phyloP scores from a whole-genome alignment of 2,329 filamentous ascomycete species.

The Colletotrichum plurivorum region DNA sequence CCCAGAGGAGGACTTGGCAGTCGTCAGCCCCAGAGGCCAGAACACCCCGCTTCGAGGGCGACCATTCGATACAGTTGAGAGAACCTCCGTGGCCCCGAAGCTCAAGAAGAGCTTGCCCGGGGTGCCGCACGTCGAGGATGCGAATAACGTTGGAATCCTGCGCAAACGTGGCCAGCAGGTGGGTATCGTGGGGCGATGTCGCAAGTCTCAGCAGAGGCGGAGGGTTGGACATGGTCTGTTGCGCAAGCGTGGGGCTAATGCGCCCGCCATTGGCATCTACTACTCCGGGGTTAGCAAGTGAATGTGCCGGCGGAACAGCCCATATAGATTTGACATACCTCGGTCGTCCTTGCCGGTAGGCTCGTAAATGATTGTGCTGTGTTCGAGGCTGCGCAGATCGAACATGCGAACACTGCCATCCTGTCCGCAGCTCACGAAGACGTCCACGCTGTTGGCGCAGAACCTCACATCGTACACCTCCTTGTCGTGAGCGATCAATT shows the following conservation, averaged over 20 bases:
- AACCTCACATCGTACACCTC: slow-evolving; percentile 99
- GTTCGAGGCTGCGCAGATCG: slow-evolving; percentile 93
- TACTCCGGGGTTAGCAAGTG: slow-evolving; percentile 12
- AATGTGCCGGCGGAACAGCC: neutral
- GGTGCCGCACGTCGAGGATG: slow-evolving; percentile 95
- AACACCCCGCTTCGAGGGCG: slow-evolving; percentile 85
- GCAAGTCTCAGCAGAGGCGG: slow-evolving; percentile 85
- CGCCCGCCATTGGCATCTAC: slow-evolving; percentile 70
- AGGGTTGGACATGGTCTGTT: slow-evolving; percentile 83
- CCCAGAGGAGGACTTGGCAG: slow-evolving; percentile 92
- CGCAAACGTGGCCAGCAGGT: slow-evolving; percentile 97
- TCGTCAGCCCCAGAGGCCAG: slow-evolving; percentile 95
- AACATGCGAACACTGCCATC: slow-evolving; percentile 99
- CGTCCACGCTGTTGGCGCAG: slow-evolving; percentile 97
- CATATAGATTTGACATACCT: slow-evolving; percentile 60
- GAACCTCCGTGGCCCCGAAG: slow-evolving; percentile 88
- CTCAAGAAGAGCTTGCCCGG: slow-evolving; percentile 93
- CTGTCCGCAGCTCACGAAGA: slow-evolving; percentile 97
- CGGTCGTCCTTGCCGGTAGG: slow-evolving; percentile 88
- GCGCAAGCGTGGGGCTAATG: slow-evolving; percentile 81
- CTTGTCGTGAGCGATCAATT: slow-evolving; percentile 98
- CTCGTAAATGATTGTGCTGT: slow-evolving; percentile 99
- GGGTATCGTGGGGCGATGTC: slow-evolving; percentile 94
- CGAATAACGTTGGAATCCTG: slow-evolving; percentile 93
- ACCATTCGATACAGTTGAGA: slow-evolving; percentile 97